Evolutionary conservation across 2,329 filamentous ascomycete genomes (phyloP).

Genomic region (Thermochaetoides dissita): DNA sequence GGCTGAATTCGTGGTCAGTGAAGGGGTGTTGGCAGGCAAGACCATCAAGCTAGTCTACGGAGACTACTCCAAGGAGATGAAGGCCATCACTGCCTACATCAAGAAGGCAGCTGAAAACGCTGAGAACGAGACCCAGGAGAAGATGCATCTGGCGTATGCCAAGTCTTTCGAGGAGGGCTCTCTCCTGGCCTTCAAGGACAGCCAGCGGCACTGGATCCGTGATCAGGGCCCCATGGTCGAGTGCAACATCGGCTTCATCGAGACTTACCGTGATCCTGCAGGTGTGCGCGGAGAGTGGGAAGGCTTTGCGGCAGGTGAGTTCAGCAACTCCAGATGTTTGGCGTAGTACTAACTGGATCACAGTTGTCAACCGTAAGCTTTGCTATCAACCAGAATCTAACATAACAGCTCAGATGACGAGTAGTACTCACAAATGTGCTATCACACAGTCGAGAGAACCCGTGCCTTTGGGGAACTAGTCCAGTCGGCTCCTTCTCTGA

Average conservation of each 20-base stretch:
- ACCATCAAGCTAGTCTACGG: constrained; percentile 60
- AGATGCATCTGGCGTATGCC: constrained; percentile 61
- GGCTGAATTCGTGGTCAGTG: constrained; percentile 43
- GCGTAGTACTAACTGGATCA: constrained; percentile 12
- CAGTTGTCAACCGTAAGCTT: constrained; percentile 51
- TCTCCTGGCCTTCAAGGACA: constrained; percentile 64
- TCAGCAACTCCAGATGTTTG: background rate
- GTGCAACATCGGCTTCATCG: constrained; percentile 70
- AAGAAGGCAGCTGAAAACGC: constrained; percentile 54
- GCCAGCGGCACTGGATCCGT: constrained; percentile 67
- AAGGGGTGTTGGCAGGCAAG: constrained; percentile 49
- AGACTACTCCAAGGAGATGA: constrained; percentile 61
- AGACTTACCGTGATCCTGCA: constrained; percentile 72
- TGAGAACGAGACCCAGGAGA: constrained; percentile 59
- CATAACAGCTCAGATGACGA: background rate
- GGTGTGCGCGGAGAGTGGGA: constrained; percentile 76
- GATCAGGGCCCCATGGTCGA: constrained; percentile 72
- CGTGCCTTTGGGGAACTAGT: constrained; percentile 78
- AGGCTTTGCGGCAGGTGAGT: constrained; percentile 55
- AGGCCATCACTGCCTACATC: constrained; percentile 50
- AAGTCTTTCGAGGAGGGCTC: constrained; percentile 64
- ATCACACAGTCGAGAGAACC: constrained; percentile 55
- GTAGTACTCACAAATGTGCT: too few species aligned
- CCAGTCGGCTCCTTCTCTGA: constrained; percentile 63
- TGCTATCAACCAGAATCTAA: constrained; percentile 1